Conservation (phyloP, 1,284 basidiomycete species). For the Ceratobasidium sp. region DNA sequence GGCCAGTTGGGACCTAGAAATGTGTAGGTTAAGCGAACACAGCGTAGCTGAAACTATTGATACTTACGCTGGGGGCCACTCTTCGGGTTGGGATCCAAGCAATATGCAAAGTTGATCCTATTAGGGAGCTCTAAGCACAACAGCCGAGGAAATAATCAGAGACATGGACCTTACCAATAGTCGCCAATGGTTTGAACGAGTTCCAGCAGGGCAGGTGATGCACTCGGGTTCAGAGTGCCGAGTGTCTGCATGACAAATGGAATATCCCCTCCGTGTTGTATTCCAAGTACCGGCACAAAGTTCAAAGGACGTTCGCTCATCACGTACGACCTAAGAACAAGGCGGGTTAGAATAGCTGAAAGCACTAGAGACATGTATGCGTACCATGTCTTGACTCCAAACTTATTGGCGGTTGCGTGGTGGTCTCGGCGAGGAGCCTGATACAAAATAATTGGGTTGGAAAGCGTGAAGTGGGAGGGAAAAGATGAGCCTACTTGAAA, state of each 20-base stretch:
- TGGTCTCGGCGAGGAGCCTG: conserved; percentile 24
- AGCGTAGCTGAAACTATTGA: background rate
- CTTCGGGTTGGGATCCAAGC: conserved; percentile 28
- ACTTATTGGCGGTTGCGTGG: background rate
- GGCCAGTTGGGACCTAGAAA: conserved; percentile 22
- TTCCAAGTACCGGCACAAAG: conserved; percentile 10
- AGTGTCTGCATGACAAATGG: conserved; percentile 24
- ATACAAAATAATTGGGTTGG: background rate
- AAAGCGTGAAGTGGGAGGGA: no score
- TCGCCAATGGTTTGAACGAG: conserved; percentile 23
- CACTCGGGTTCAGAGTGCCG: background rate
- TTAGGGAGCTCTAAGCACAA: background rate
- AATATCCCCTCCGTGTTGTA: conserved; percentile 19
- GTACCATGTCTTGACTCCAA: conserved; percentile 24
- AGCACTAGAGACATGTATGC: background rate
- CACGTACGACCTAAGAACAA: conserved; percentile 20
- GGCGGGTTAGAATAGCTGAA: background rate
- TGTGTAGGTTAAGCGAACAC: background rate
- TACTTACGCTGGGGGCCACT: conserved; percentile 5
- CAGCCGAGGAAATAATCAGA: background rate
- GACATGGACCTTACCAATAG: conserved; percentile 16
- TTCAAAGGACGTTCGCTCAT: conserved; percentile 4
- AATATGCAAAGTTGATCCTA: conserved; percentile 42
- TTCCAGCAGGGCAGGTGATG: conserved; percentile 13
- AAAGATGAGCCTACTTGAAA: conserved; percentile 23